Evolutionary conservation across 768 basidiomycete species (phyloP), one percentile per base, ranked within the genome.

Genomic region (Lactarius indigo): DNA sequence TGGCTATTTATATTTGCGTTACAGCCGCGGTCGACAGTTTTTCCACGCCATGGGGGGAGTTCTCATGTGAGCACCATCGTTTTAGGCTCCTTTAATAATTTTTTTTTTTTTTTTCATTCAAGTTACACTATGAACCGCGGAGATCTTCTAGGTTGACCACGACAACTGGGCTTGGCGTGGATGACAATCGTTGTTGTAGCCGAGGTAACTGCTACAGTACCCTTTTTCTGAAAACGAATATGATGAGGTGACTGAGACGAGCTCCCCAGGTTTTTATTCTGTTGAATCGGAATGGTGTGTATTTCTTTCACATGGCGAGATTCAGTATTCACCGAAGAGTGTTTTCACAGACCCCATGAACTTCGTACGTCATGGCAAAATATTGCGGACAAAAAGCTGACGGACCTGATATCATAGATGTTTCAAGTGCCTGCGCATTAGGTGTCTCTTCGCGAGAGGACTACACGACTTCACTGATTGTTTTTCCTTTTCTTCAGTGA

Each of bases 1-100:
- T 52, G 12, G 9, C 9, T n/a, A 52, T 26, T 52, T 23, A 54
- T 0, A 26, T 55, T 54, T 62, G 37, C 26, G 37, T 10, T 39
- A 26, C 35, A 57, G 33, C 35, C 31, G 28, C 58, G 44, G 18
- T 50, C 17, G 30, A 54, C 57, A 69, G 30, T 4, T 59, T 8
- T 5, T 39, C 20, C 61, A 61, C 54, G 5, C 57, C 41, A 13
- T 69, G 59, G 59, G 44, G 13, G 68, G 68, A 42, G 6, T 69
- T 41, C 58, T 60, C 56, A 61, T 66, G 68, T 65, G 55, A 50
- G 54, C 23, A 7, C 20, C 23, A 31, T 31, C 39, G 8, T 28
- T 23, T 41, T 12, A 2, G n/a, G 23, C 50, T n/a, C n/a, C n/a
- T n/a, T n/a, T n/a, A n/a, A n/a, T n/a, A n/a, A n/a, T n/a, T n/a